Evolutionary conservation across 2,329 filamentous ascomycete species (phyloP).

Genomic region (Nannizziopsis arthrosporioides): DNA sequence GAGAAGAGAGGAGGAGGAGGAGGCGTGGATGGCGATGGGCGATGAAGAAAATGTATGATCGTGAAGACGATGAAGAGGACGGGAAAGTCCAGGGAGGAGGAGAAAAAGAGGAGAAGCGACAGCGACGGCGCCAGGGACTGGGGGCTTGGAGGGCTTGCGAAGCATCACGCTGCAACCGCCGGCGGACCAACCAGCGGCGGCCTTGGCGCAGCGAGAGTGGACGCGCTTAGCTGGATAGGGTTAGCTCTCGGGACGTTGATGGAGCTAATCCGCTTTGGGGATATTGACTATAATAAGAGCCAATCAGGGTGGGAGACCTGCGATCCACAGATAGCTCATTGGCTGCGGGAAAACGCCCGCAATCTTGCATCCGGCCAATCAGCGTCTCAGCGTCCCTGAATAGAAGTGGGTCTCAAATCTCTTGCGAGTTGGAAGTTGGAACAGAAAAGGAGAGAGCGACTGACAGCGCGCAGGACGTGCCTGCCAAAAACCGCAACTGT

Average conservation of each 20-base stretch:
- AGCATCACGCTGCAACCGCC: too few species aligned
- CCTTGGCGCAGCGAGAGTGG: too few species aligned
- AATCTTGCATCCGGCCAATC: background rate
- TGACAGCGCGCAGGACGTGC: too few species aligned
- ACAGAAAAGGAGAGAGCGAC: background rate
- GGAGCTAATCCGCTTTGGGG: background rate
- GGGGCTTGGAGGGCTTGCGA: background rate
- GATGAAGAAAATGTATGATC: constrained; percentile 8
- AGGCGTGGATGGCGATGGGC: constrained; percentile 12
- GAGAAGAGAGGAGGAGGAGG: constrained; percentile 18
- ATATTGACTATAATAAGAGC: background rate
- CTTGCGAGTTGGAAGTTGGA: background rate
- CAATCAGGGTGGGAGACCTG: background rate
- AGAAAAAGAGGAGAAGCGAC: background rate
- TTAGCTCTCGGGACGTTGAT: too few species aligned
- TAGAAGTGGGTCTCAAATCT: constrained; percentile 1
- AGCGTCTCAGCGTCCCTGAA: constrained; percentile 2
- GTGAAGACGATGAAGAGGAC: constrained; percentile 15
- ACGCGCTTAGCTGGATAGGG: too few species aligned
- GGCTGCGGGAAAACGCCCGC: background rate
- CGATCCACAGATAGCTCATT: background rate
- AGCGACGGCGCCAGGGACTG: background rate
- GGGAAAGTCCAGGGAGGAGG: constrained; percentile 21
- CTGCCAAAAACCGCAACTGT: too few species aligned
- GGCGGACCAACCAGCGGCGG: too few species aligned